phyloP scores from a whole-genome alignment of 352 stramenopile genomes.

The Pythium phragmiticola region DNA sequence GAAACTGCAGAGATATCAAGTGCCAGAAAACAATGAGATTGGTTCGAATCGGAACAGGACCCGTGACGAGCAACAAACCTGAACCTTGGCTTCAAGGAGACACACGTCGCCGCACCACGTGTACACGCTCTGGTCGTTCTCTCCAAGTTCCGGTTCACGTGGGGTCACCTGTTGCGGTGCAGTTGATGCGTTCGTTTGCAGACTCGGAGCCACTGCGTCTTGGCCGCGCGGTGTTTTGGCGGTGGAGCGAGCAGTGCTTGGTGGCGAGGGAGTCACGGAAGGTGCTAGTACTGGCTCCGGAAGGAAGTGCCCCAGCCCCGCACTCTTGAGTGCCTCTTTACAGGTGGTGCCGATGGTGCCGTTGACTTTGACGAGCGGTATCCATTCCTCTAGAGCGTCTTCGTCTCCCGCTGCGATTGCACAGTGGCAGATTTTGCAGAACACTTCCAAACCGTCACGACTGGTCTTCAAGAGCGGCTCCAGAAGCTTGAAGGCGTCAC shows the following conservation, averaged over 20 bases:
- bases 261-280: slow-evolving; percentile 13
- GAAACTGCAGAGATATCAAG: slow-evolving; percentile 6
- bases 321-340: slow-evolving; percentile 27
- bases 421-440: slow-evolving; percentile 26
- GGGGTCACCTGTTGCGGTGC: neutral
- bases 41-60: neutral
- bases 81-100: slow-evolving; percentile 40
- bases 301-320: slow-evolving; percentile 38
- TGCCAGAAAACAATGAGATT: neutral
- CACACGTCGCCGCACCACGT: slow-evolving; percentile 64
- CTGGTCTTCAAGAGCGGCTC: slow-evolving; percentile 18
- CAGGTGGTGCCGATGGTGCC: slow-evolving; percentile 42
- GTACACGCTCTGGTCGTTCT: slow-evolving; percentile 55
- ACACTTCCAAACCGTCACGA: slow-evolving; percentile 13
- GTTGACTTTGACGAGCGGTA: slow-evolving; percentile 37
- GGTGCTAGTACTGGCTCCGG: slow-evolving; percentile 22
- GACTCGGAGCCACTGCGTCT: slow-evolving; percentile 1
- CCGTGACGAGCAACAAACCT: slow-evolving; percentile 1
- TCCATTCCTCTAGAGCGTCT: slow-evolving; percentile 18
- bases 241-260: slow-evolving; percentile 29
- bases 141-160: slow-evolving; percentile 19
- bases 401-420: slow-evolving; percentile 19
- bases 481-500: slow-evolving; percentile 25
- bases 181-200: neutral
- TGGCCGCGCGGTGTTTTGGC: slow-evolving; percentile 31